Percentiles rank a stretch among this genome's conserved stretches.
Evolutionary conservation across 1,139 yeast genomes (phyloP).

Genomic region (Kurtzmaniella quercitrusa): DNA sequence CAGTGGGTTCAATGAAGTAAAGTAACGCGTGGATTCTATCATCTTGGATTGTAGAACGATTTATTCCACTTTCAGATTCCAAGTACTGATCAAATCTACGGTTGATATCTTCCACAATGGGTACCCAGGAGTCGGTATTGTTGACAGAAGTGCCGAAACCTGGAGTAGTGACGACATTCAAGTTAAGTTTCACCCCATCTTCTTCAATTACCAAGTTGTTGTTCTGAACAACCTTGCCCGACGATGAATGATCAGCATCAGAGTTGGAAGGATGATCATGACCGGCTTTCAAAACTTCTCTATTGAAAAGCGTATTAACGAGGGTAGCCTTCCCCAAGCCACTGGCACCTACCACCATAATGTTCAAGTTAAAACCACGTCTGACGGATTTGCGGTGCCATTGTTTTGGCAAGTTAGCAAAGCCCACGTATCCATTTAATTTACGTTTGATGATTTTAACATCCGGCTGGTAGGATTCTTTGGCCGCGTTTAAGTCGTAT

Average conservation of each 20-base stretch:
- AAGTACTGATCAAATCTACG: conserved; percentile 80
- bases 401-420: conserved; percentile 96
- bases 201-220: conserved; percentile 79
- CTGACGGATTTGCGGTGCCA: conserved; percentile 96
- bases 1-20: conserved; percentile 95
- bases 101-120: conserved; percentile 88
- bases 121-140: conserved; percentile 87
- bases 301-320: conserved; percentile 85
- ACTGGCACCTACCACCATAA: conserved; percentile 86
- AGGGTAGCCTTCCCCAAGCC: conserved; percentile 95
- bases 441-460: conserved; percentile 71
- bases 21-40: conserved; percentile 83
- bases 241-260: conserved; percentile 3
- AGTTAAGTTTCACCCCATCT: conserved; percentile 82
- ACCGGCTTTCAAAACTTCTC: conserved; percentile 47
- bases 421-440: conserved; percentile 90
- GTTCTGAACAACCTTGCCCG: conserved; percentile 57
- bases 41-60: conserved; percentile 69
- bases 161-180: conserved; percentile 85
- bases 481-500: conserved; percentile 10
- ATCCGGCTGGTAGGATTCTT: conserved; percentile 26
- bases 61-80: conserved; percentile 85
- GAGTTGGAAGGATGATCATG: conserved; percentile 26
- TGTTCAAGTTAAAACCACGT: conserved; percentile 87
- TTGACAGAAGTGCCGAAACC: conserved; percentile 94